Evolutionary conservation across 1,284 basidiomycete species (phyloP), one percentile per base, ranked within the genome.

Genomic region (Sanguinoderma infundibulare): DNA sequence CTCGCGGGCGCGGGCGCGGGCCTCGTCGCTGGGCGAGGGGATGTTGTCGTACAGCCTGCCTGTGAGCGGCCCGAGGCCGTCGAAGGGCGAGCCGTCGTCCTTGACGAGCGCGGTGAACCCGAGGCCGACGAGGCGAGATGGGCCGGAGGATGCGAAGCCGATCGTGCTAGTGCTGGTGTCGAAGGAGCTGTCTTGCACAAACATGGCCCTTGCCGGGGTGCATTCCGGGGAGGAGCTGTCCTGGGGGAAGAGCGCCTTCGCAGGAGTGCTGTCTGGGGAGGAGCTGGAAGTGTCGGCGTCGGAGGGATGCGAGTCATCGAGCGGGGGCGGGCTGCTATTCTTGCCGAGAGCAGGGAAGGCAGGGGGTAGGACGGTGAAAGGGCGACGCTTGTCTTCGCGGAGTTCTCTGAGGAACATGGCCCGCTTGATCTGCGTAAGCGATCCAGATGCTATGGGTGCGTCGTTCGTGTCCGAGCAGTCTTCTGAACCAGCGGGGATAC

Each of bases 1-100:
- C 34, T 51, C 49, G 30, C 49, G 49, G 7, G 49, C 49, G 32
- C 49, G 55, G 2, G 55, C 51, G 24, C 54, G 50, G 4, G 60
- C 60, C 12, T 53, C 60, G 36, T 61, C 60, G 34, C 50, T 57
- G n/a, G 60, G 60, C 4, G 60, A 61, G 15, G 55, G 34, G 10
- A 40, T 15, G 34, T 36, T 39, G 38, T 47, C 34, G 22, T 40
- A 51, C 14, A 34, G 30, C n/a, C 32, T 17, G 22, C 36, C 46
- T 4, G 67, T 60, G 26, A 70, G 68, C 15, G 55, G 39, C 14
- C 72, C 69, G n/a, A 70, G 64, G 3, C 68, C 70, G 36, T 70
- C 65, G 57, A 71, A 71, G 0, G 63, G 57, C 1, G 67, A 60
- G 14, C 69, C 71, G 49, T 71, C 67, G 28, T 61, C 59, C 34